phyloP scores from a whole-genome alignment of 176 grass and related monocot genomes.

The Secale cereale region DNA sequence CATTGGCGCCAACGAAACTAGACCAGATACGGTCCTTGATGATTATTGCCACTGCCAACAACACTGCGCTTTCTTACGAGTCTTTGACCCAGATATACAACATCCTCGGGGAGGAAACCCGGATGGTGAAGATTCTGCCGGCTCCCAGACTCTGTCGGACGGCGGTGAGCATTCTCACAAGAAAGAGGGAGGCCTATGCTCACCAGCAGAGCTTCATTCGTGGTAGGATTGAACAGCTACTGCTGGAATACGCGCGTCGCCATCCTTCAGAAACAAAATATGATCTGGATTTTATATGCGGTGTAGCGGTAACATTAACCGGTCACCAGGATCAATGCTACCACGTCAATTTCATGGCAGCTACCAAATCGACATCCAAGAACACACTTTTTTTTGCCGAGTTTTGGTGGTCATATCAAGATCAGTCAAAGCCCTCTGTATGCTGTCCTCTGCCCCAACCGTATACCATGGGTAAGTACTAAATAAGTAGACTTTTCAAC shows the following conservation, averaged over 20 bases:
- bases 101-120: neutral
- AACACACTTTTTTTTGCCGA: neutral
- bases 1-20: neutral
- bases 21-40: neutral
- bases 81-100: neutral
- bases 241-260: neutral
- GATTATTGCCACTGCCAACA: neutral
- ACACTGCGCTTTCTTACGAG: neutral
- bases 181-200: neutral
- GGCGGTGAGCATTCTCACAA: neutral
- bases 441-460: slow-evolving; percentile 2
- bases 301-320: neutral
- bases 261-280: neutral
- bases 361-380: neutral
- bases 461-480: neutral
- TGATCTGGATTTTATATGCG: neutral
- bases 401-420: neutral
- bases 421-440: neutral
- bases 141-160: neutral
- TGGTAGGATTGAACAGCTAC: neutral
- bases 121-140: too few relatives aligned
- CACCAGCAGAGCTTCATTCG: neutral
- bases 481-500: too few relatives aligned
- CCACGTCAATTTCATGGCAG: too few relatives aligned
- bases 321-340: too few relatives aligned